A percentile compares a stretch with the other conserved stretches of the same genome.
Evolutionary conservation across 1,284 basidiomycete genomes (phyloP).

Genomic region (Cronartium ribicola): DNA sequence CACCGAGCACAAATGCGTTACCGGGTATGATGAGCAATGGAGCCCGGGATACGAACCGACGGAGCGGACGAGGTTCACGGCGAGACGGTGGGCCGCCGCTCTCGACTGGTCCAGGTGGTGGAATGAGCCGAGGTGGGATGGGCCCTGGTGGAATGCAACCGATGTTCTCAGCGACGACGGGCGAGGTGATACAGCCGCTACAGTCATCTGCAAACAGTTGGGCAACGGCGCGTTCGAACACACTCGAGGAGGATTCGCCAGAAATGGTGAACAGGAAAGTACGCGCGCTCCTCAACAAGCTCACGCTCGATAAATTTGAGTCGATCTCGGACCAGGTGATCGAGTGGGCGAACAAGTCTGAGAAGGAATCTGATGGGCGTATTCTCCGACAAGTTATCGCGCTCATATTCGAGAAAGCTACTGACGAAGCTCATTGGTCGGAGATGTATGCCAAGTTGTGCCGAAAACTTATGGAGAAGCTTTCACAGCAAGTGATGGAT

Average conservation of each 20-base stretch:
- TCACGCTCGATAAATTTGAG: constrained; percentile 95
- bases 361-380: constrained; percentile 84
- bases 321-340: constrained; percentile 90
- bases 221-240: constrained; percentile 15
- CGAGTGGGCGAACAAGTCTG: constrained; percentile 87
- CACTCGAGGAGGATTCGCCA: constrained; percentile 60
- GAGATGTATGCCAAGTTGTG: constrained; percentile 96
- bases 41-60: constrained; percentile 27
- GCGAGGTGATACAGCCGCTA: constrained; percentile 26
- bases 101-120: not conserved
- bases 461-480: constrained; percentile 84
- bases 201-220: constrained; percentile 40
- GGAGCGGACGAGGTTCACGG: constrained; percentile 27
- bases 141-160: constrained; percentile 43
- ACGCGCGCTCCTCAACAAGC: constrained; percentile 87
- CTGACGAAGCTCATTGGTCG: constrained; percentile 88
- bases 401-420: constrained; percentile 94
- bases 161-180: not conserved
- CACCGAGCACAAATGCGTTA: constrained; percentile 28
- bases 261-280: constrained; percentile 89
- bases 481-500: constrained; percentile 79
- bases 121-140: not conserved
- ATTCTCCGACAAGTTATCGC: constrained; percentile 93
- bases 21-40: constrained; percentile 37
- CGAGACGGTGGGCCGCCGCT: not conserved